These are phyloP conservation scores for Monarda citriodora DNA, from an alignment of 305 asterid species.

Conservation along the genomic window DNA sequence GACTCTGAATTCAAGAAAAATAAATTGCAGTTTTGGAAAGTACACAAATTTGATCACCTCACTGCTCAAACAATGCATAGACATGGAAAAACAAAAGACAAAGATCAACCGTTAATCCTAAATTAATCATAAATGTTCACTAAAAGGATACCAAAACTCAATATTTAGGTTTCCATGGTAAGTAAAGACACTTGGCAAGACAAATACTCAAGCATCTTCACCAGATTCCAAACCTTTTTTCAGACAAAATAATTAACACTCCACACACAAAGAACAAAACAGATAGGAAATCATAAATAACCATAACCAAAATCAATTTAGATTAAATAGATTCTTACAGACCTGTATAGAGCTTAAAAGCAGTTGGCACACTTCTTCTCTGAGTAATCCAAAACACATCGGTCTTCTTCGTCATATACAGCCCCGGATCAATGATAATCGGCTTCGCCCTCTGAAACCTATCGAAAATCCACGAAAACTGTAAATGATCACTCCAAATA, in stretches of 20 bases:
- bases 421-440: constrained; percentile 90
- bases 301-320: constrained; percentile 9
- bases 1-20: background rate
- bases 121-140: constrained; percentile 14
- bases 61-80: background rate
- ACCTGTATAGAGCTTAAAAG: constrained; percentile 98
- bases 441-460: constrained; percentile 99
- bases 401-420: constrained; percentile 83
- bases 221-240: constrained; percentile 16
- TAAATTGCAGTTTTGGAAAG: background rate
- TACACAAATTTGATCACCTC: constrained; percentile 9
- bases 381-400: constrained; percentile 99
- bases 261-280: constrained; percentile 15
- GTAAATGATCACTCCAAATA: constrained; percentile 12
- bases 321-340: constrained; percentile 23
- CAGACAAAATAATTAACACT: constrained; percentile 20
- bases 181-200: constrained; percentile 18
- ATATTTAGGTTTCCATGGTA: constrained; percentile 16
- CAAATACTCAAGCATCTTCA: constrained; percentile 25
- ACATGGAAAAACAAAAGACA: background rate
- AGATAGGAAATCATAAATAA: constrained; percentile 7
- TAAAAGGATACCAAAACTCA: constrained; percentile 24
- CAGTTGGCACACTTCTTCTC: constrained; percentile 98
- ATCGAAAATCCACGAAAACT: constrained; percentile 8
- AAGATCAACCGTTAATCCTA: constrained; percentile 11